Percentiles rank a stretch among this genome's conserved stretches.
Evolutionary conservation across 164 flowering plant species (phyloP).

Genomic region (Saururus chinensis): DNA sequence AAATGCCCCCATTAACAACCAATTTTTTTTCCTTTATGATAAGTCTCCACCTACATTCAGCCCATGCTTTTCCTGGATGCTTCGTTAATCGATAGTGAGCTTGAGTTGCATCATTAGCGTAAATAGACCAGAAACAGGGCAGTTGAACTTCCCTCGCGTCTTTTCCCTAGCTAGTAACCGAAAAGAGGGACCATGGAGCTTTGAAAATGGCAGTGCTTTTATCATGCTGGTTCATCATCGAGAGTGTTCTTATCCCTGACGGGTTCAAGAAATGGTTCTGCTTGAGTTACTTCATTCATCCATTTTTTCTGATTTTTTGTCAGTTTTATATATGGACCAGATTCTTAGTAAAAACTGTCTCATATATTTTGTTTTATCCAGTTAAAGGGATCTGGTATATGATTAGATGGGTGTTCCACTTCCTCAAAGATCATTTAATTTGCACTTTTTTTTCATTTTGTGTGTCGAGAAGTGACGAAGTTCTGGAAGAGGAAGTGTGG

Average conservation of each 20-base stretch:
- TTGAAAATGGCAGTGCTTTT: slow-evolving; percentile 21
- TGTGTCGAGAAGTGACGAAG: slow-evolving; percentile 1
- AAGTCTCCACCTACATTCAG: neutral
- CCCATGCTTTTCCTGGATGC: slow-evolving; percentile 6
- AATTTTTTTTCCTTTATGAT: too few species aligned
- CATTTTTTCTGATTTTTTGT: slow-evolving; percentile 27
- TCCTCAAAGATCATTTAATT: neutral
- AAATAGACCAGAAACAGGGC: neutral
- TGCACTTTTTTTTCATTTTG: neutral
- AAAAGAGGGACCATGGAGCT: neutral
- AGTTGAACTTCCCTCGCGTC: neutral
- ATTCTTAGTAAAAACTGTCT: slow-evolving; percentile 9
- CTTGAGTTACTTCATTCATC: slow-evolving; percentile 44
- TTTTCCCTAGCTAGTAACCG: too few species aligned
- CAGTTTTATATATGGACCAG: slow-evolving; percentile 31
- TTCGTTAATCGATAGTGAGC: neutral
- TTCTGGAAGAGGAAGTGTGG: slow-evolving; percentile 3
- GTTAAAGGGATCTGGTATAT: slow-evolving; percentile 5
- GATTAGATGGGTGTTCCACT: slow-evolving; percentile 3
- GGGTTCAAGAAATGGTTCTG: slow-evolving; percentile 37
- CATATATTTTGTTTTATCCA: slow-evolving; percentile 4
- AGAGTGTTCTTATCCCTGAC: slow-evolving; percentile 27
- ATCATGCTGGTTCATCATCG: slow-evolving; percentile 38
- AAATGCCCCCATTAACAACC: slow-evolving; percentile 5
- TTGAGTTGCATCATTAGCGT: neutral